Percentiles rank a stretch among this genome's conserved stretches.
Conservation (phyloP, 352 stramenopile species). For the Plasmopara muralis region DNA sequence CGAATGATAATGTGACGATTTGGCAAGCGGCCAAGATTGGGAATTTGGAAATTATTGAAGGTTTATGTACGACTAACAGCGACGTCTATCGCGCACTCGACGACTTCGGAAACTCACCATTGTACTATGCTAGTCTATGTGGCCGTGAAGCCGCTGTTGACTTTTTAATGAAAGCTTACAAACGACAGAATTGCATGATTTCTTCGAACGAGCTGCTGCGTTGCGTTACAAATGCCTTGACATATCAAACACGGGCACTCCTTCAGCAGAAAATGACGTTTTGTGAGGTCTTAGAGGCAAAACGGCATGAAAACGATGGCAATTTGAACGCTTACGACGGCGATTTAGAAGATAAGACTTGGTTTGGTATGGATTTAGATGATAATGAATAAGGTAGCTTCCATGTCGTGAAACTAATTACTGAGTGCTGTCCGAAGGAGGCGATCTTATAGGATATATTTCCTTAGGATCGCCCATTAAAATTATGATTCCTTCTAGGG, state of each 20-base stretch:
- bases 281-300: slow-evolving; percentile 17
- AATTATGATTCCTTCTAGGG: too few relatives aligned
- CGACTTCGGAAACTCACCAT: slow-evolving; percentile 27
- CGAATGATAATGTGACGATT: slow-evolving; percentile 21
- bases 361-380: slow-evolving; percentile 18
- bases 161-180: slow-evolving; percentile 24
- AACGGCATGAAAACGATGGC: slow-evolving; percentile 2
- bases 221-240: slow-evolving; percentile 33
- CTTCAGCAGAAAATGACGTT: slow-evolving; percentile 30
- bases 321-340: slow-evolving; percentile 6
- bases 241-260: slow-evolving; percentile 14
- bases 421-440: too few relatives aligned
- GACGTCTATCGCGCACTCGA: slow-evolving; percentile 23
- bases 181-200: slow-evolving; percentile 8
- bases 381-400: slow-evolving; percentile 7
- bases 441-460: too few relatives aligned
- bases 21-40: slow-evolving; percentile 34
- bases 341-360: slow-evolving; percentile 4
- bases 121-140: slow-evolving; percentile 34
- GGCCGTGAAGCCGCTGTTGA: slow-evolving; percentile 21
- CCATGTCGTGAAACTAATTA: too few relatives aligned
- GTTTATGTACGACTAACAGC: slow-evolving; percentile 15
- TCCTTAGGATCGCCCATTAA: too few relatives aligned
- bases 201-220: slow-evolving; percentile 24
- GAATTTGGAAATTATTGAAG: slow-evolving; percentile 13